A percentile compares a stretch with the other conserved stretches of the same genome.
phyloP scores from a whole-genome alignment of 1,284 basidiomycete genomes.

The Heterobasidion annosum region DNA sequence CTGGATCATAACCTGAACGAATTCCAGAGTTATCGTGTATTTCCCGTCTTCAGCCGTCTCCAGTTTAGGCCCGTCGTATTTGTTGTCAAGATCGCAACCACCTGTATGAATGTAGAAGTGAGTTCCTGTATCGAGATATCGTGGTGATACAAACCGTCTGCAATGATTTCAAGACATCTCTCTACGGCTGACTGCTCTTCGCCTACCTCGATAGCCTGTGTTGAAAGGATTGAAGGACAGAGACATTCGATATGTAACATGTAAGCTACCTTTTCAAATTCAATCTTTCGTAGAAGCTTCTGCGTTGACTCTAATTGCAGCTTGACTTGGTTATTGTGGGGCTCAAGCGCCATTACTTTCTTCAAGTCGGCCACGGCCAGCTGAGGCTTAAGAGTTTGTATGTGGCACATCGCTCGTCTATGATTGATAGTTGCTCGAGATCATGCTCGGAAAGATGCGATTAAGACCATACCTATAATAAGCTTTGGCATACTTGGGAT shows the following conservation, averaged over 20 bases:
- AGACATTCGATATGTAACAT: neutral
- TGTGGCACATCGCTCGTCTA: slow-evolving; percentile 86
- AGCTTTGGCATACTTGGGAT: slow-evolving; percentile 88
- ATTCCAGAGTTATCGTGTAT: slow-evolving; percentile 68
- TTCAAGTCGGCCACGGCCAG: slow-evolving; percentile 82
- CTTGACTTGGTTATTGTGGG: slow-evolving; percentile 75
- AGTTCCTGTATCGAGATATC: neutral
- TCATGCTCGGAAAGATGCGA: no score
- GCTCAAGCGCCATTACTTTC: slow-evolving; percentile 82
- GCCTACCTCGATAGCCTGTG: slow-evolving; percentile 81
- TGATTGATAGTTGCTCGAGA: neutral
- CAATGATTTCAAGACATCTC: slow-evolving; percentile 71
- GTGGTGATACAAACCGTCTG: slow-evolving; percentile 48
- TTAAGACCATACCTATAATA: slow-evolving; percentile 55
- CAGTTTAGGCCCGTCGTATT: slow-evolving; percentile 64
- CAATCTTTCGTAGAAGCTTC: slow-evolving; percentile 81
- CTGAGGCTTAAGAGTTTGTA: slow-evolving; percentile 84
- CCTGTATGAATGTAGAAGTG: slow-evolving; percentile 28
- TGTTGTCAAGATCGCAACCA: slow-evolving; percentile 62
- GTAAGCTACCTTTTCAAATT: slow-evolving; percentile 77
- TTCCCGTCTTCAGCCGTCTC: slow-evolving; percentile 45
- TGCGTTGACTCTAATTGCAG: slow-evolving; percentile 82
- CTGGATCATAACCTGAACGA: slow-evolving; percentile 81
- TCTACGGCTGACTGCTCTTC: slow-evolving; percentile 74
- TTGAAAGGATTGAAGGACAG: neutral